These are phyloP conservation scores for Capronia epimyces DNA, from an alignment of 2,329 filamentous ascomycete genomes.

Conservation along the genomic window DNA sequence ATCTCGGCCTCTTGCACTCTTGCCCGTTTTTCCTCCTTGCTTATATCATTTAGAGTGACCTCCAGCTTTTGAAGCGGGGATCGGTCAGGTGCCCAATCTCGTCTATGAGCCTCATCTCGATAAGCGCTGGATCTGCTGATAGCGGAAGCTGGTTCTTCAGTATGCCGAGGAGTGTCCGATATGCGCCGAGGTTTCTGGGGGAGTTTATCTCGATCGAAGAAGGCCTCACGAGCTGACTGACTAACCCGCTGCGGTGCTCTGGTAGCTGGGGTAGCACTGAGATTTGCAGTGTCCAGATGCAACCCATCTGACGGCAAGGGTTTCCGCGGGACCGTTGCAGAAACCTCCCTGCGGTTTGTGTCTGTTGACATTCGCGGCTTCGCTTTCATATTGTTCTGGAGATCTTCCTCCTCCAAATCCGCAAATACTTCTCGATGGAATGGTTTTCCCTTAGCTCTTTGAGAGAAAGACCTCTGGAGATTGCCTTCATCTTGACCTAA, in stretches of 20 bases:
- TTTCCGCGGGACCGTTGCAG: constrained; percentile 7
- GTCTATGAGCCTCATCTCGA: constrained; percentile 30
- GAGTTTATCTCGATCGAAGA: neutral
- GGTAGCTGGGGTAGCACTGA: constrained; percentile 7
- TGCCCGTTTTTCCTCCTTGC: constrained; percentile 90
- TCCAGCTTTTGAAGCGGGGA: constrained; percentile 93
- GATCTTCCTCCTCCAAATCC: constrained; percentile 17
- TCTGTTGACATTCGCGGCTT: constrained; percentile 8
- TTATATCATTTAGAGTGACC: constrained; percentile 82
- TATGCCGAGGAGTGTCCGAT: constrained; percentile 11
- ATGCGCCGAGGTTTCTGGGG: constrained; percentile 11
- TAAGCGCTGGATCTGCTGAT: constrained; percentile 22
- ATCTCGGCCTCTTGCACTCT: constrained; percentile 77
- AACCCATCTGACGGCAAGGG: constrained; percentile 14
- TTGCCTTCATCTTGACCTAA: constrained; percentile 41
- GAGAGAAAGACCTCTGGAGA: constrained; percentile 28
- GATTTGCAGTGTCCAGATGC: constrained; percentile 14
- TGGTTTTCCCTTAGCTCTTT: constrained; percentile 27
- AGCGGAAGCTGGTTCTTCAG: constrained; percentile 19
- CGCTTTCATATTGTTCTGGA: constrained; percentile 3
- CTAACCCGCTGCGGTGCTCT: constrained; percentile 6
- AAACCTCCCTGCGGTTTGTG: constrained; percentile 1
- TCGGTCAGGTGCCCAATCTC: constrained; percentile 66
- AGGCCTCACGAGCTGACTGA: constrained; percentile 8
- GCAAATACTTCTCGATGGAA: constrained; percentile 28